Evolutionary conservation across 208 protist species (phyloP).

Genomic region (Tritrichomonas foetus): DNA sequence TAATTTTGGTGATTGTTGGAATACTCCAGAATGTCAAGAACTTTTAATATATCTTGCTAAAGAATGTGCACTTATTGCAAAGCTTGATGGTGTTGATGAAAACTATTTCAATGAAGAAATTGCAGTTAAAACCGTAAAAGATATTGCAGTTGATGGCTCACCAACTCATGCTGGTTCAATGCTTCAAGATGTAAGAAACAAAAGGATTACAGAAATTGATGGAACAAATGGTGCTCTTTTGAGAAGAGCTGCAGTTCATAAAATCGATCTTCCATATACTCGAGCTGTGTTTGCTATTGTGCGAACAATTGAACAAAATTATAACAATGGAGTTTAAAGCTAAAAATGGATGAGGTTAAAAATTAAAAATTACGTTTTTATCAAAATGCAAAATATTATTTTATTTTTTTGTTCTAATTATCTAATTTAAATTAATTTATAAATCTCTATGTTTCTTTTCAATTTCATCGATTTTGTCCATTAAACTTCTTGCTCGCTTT

Average conservation of each 20-base stretch:
- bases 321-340: background rate
- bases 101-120: background rate
- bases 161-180: background rate
- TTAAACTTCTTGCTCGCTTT: no score
- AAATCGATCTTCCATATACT: background rate
- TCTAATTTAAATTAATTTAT: no score
- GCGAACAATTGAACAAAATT: background rate
- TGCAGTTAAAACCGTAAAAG: background rate
- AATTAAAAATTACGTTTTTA: no score
- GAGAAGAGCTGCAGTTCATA: background rate
- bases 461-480: no score
- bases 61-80: background rate
- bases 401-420: no score
- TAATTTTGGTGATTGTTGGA: background rate
- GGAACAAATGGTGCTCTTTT: background rate
- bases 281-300: background rate
- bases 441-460: no score
- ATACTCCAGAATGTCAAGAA: background rate
- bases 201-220: background rate
- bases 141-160: background rate
- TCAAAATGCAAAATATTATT: no score
- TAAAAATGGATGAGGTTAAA: no score
- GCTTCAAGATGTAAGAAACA: background rate
- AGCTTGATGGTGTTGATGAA: background rate
- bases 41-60: background rate